A percentile compares a stretch with the other conserved stretches of the same genome.
Evolutionary conservation across 352 stramenopile species (phyloP).

Genomic region (Phytophthora pisi): DNA sequence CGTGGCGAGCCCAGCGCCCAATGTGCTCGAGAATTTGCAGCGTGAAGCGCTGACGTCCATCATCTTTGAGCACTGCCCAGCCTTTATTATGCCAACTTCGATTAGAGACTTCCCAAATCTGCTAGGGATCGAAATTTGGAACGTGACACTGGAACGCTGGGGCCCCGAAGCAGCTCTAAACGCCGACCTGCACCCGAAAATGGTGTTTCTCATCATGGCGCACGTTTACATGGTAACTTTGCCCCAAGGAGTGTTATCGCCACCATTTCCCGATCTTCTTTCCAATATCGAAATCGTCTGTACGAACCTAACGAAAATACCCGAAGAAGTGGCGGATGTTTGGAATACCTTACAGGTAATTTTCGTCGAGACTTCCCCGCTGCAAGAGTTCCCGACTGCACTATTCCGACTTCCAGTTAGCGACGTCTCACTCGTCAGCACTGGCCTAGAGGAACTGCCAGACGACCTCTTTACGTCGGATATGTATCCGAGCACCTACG

Average conservation of each 20-base stretch:
- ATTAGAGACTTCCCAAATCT: slow-evolving; percentile 46
- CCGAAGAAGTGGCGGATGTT: not conserved
- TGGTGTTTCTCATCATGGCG: slow-evolving; percentile 4
- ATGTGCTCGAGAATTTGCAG: slow-evolving; percentile 30
- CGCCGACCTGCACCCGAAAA: slow-evolving; percentile 22
- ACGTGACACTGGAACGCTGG: slow-evolving; percentile 52
- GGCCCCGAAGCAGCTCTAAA: slow-evolving; percentile 35
- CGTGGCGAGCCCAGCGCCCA: not conserved
- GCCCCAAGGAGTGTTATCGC: not conserved
- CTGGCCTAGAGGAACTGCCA: not conserved
- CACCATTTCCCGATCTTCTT: not conserved
- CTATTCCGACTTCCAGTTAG: not conserved
- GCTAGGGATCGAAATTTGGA: slow-evolving; percentile 57
- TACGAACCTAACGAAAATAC: not conserved
- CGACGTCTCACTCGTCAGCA: no score
- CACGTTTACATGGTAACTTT: not conserved
- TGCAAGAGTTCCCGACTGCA: not conserved
- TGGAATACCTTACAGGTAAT: not conserved
- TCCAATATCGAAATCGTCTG: not conserved
- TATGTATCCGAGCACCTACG: not conserved
- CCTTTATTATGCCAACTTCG: slow-evolving; percentile 31
- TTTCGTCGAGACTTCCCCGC: not conserved
- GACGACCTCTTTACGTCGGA: not conserved
- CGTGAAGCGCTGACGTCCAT: slow-evolving; percentile 18
- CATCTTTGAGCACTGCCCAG: slow-evolving; percentile 50